Percentiles rank a stretch among this genome's conserved stretches.
phyloP scores from a whole-genome alignment of 2,329 filamentous ascomycete species.

The Aspergillus fijiensis region DNA sequence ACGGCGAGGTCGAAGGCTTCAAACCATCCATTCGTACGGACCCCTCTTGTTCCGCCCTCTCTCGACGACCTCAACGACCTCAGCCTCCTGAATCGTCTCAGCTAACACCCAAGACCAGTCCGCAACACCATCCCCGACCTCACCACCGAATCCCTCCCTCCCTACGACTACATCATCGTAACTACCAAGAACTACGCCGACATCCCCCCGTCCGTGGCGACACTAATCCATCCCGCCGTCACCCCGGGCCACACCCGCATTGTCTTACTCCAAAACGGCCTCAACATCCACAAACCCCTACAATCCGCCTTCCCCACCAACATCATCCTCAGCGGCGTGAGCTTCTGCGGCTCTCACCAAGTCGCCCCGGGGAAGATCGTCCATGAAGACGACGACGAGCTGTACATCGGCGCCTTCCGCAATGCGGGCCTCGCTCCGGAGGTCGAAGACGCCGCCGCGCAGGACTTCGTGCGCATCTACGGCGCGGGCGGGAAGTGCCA shows the following conservation, averaged over 20 bases:
- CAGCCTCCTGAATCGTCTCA: not conserved
- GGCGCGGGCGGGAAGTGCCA: constrained; percentile 47
- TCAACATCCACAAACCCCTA: constrained; percentile 61
- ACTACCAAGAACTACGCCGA: constrained; percentile 62
- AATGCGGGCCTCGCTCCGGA: constrained; percentile 14
- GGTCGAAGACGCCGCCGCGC: constrained; percentile 32
- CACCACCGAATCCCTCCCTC: constrained; percentile 5
- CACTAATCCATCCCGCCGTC: constrained; percentile 54
- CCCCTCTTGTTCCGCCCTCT: not conserved
- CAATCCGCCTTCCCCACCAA: constrained; percentile 52
- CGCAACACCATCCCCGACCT: constrained; percentile 51
- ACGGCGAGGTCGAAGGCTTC: constrained; percentile 49
- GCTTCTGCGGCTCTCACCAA: constrained; percentile 54
- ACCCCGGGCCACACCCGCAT: constrained; percentile 53
- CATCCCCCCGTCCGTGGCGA: constrained; percentile 48
- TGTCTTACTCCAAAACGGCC: constrained; percentile 60
- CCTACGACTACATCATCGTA: constrained; percentile 57
- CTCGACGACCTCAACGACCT: fast-evolving
- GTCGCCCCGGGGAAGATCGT: constrained; percentile 47
- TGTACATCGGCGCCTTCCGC: constrained; percentile 53
- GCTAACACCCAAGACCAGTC: constrained; percentile 34
- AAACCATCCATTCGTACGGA: constrained; percentile 43
- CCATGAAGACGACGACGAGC: constrained; percentile 53
- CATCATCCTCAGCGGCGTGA: constrained; percentile 53
- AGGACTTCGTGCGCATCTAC: constrained; percentile 51